Evolutionary conservation across 768 basidiomycete genomes (phyloP).

Genomic region (Kwoniella heveanensis): DNA sequence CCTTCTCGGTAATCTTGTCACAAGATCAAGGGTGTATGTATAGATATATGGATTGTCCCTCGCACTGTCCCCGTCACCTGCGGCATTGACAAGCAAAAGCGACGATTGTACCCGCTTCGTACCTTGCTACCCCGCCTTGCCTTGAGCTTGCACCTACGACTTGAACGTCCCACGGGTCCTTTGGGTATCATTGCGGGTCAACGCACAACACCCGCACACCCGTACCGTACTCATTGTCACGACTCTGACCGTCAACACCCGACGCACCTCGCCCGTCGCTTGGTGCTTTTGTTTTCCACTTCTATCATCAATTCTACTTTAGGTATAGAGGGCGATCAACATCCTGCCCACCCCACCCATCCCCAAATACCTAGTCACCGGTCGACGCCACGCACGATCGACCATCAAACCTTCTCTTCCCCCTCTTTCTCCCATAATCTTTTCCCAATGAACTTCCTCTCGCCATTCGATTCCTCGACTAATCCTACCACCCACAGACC

Average conservation of each 20-base stretch:
- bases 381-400: not conserved
- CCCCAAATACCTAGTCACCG: not conserved
- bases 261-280: not conserved
- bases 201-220: not conserved
- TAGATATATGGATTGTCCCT: no score
- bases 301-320: not conserved
- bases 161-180: no score
- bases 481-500: not conserved
- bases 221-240: not conserved
- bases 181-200: conserved; percentile 9
- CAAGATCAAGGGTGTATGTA: no score
- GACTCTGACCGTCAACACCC: not conserved
- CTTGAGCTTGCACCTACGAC: no score
- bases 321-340: not conserved
- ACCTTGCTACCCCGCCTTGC: not conserved
- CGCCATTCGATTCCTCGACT: not conserved
- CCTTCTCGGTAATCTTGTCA: not conserved
- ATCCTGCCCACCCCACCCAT: not conserved
- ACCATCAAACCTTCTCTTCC: conserved; percentile 5
- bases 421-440: not conserved
- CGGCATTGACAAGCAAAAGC: not conserved
- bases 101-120: not conserved
- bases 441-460: conserved; percentile 6
- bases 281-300: conserved; percentile 1
- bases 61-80: conserved; percentile 1